phyloP scores from a whole-genome alignment of 1,284 basidiomycete genomes.

The Leccinum griseonigrum region DNA sequence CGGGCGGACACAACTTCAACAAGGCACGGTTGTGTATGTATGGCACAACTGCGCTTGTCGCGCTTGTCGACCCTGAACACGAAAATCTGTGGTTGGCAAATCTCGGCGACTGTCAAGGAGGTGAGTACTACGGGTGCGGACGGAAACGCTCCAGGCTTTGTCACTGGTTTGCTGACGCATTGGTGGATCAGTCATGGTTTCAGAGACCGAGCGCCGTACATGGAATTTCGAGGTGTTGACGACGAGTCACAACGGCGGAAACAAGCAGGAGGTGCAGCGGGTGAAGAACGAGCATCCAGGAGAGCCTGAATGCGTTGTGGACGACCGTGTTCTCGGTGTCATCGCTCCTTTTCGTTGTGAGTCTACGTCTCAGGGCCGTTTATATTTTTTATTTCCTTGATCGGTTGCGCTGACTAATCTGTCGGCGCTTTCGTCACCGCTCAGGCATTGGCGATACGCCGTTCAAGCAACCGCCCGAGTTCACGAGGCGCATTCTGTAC shows the following conservation, averaged over 20 bases:
- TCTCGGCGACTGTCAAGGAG: conserved; percentile 69
- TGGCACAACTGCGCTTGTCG: conserved; percentile 68
- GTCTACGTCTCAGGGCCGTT: conserved; percentile 24
- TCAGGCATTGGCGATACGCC: conserved; percentile 66
- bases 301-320: conserved; percentile 59
- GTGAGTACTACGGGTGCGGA: conserved; percentile 35
- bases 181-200: conserved; percentile 46
- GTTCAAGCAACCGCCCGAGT: conserved; percentile 68
- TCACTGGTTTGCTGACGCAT: conserved; percentile 1
- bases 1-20: conserved; percentile 56
- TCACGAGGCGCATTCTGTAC: conserved; percentile 65
- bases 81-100: conserved; percentile 71
- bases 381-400: background rate
- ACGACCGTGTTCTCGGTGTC: conserved; percentile 64
- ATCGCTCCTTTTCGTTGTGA: conserved; percentile 69
- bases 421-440: conserved; percentile 7
- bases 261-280: conserved; percentile 55
- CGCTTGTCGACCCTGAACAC: conserved; percentile 62
- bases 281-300: conserved; percentile 60
- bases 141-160: background rate
- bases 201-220: conserved; percentile 40
- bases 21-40: conserved; percentile 69
- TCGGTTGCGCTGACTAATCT: conserved; percentile 6
- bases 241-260: conserved; percentile 61
- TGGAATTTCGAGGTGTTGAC: conserved; percentile 59